Percentiles rank a stretch among this genome's conserved stretches.
These are phyloP conservation scores for Kodamaea kaohsiungensis DNA, from an alignment of 805 yeast genomes.

Conservation along the genomic window DNA sequence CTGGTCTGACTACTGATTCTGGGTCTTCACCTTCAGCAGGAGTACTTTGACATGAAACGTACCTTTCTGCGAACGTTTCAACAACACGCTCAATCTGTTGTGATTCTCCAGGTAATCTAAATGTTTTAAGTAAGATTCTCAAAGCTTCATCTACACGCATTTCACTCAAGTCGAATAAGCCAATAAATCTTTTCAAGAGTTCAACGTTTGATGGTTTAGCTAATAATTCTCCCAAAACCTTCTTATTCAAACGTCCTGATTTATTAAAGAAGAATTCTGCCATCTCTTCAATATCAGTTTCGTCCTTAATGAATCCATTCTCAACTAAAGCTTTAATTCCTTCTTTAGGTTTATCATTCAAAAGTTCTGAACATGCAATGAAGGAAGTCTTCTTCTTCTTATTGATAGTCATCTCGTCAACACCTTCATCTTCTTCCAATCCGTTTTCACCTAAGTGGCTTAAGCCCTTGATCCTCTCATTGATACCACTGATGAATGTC, in stretches of 20 bases:
- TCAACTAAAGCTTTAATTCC: conserved; percentile 70
- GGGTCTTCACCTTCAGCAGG: conserved; percentile 19
- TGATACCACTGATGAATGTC: conserved; percentile 63
- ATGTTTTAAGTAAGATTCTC: conserved; percentile 74
- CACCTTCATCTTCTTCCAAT: conserved; percentile 2
- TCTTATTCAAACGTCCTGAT: conserved; percentile 83
- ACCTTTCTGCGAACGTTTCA: conserved; percentile 81
- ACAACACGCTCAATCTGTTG: conserved; percentile 94
- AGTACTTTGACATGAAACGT: conserved; percentile 59
- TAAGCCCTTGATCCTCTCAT: conserved; percentile 46
- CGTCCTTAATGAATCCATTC: conserved; percentile 58
- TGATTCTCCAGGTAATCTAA: conserved; percentile 95
- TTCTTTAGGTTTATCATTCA: conserved; percentile 75
- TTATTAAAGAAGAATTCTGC: conserved; percentile 76
- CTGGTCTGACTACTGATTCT: conserved; percentile 60
- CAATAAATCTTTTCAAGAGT: conserved; percentile 64
- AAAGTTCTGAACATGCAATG: conserved; percentile 68
- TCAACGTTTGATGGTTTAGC: conserved; percentile 71
- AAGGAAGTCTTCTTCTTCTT: conserved; percentile 69
- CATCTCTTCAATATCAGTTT: conserved; percentile 55
- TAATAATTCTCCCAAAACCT: conserved; percentile 79
- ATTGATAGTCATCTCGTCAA: conserved; percentile 40
- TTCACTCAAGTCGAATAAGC: conserved; percentile 69
- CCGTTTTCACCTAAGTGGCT: conserved; percentile 5
- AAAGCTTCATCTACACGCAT: conserved; percentile 92